Evolutionary conservation across 495 filamentous ascomycete genomes (phyloP), one percentile per base, ranked within the genome.

Genomic region (Neurospora sp.): DNA sequence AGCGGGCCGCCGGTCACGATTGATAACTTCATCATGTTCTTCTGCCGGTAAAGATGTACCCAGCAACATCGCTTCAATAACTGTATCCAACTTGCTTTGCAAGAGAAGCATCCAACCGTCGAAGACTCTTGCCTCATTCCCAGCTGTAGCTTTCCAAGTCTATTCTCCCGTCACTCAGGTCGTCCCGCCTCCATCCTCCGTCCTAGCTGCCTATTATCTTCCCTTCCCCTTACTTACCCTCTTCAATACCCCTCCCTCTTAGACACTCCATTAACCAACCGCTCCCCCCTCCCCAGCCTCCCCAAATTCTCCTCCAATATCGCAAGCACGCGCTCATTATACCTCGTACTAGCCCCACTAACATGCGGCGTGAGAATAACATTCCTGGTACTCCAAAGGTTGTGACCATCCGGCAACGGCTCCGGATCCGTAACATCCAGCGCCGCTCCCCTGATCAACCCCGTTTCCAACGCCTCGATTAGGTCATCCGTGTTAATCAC

Each of bases 371-470:
- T 95, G 69, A 97, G 85, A 61, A 90, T 87, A 20, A 91, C 86
- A 81, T 95, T 94, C 75, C 88, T 85, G 74, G 89, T 82, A 38
- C 86, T 86, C 94, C 94, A 97, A 69, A 97, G 79, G 74, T 86
- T 85, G 78, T 90, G 87, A 8, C 91, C 89, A 53, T 81, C 74
- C 2, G 91, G 91, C 77, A 97, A 77, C 0, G 94, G 94, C 76
- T 97, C 94, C 4, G 93, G 93, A 72, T 96, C 93, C 48, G 93
- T 94, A 0, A 97, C 94, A 82, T 97, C 94, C 70, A 97, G 79
- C 53, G 92, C 92, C 8, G 93, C 88, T 35, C 92, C 93, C 10
- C 88, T 84, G 59, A 97, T 80, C 40, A 83, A 78, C 9, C 82
- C 86, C 14, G 78, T 77, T 73, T 91, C 85, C 31, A 93, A 80